Evolutionary conservation across 1,139 yeast genomes (phyloP).

Genomic region (Blastobotrys ciferrii): DNA sequence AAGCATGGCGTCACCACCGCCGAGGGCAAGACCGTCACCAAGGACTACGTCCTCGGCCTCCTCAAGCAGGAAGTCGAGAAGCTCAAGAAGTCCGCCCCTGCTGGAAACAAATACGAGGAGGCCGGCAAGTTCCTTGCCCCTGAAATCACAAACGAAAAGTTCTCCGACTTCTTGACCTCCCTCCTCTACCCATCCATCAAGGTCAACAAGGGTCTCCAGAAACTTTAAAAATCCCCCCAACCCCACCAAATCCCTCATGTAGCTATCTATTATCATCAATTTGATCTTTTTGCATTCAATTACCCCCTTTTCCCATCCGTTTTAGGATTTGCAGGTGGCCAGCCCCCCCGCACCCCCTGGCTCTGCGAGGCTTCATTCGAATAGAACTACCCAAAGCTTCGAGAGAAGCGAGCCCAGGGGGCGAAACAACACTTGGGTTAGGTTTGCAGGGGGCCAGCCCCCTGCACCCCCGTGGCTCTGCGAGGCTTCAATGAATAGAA

Average conservation of each 20-base stretch:
- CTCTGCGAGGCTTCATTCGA: too few species aligned
- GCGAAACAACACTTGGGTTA: too few species aligned
- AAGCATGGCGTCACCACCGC: slow-evolving; percentile 66
- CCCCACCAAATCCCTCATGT: background rate
- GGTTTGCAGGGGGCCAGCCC: too few species aligned
- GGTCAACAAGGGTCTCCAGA: slow-evolving; percentile 23
- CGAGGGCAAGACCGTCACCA: slow-evolving; percentile 56
- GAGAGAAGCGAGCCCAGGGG: too few species aligned
- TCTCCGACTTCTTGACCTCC: slow-evolving; percentile 58
- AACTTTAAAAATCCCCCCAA: slow-evolving; percentile 26
- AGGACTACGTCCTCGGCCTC: slow-evolving; percentile 53
- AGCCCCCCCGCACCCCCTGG: too few species aligned
- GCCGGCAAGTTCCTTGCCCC: slow-evolving; percentile 63
- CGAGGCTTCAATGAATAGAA: too few species aligned
- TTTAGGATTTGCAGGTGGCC: too few species aligned
- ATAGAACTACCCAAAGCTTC: too few species aligned
- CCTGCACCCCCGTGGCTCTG: too few species aligned
- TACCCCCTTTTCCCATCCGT: too few species aligned
- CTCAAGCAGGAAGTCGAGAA: slow-evolving; percentile 62
- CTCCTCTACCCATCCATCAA: slow-evolving; percentile 43
- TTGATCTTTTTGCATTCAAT: background rate
- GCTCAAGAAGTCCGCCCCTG: slow-evolving; percentile 54
- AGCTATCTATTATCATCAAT: background rate
- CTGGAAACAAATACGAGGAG: slow-evolving; percentile 48
- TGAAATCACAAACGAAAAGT: slow-evolving; percentile 63